Base-by-base conservation (phyloP, 1,284 basidiomycete genomes). In the Xerocomus minutiporus region DNA sequence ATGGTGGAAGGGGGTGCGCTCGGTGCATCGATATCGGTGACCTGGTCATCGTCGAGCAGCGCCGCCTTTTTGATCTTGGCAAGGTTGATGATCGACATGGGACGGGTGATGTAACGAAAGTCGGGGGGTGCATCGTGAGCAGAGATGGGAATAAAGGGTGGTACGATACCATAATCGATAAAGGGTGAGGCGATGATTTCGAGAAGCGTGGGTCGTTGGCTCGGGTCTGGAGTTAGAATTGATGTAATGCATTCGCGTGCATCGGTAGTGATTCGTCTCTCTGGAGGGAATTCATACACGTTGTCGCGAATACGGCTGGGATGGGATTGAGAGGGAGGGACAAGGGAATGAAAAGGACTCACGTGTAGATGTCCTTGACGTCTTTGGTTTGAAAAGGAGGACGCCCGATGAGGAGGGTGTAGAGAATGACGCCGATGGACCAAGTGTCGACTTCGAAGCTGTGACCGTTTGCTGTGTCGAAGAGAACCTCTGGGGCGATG, bases 331-430 rank as follows among this genome's bases (percentile, higher is more conserved):
- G 48, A 50, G 52, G 39, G 5, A 39, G 9, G 45, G 23, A 8
- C 38, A 8, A 47, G 31, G 42, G 2, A 32, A 8, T 26, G 25
- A 31, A 36, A 43, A 40, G 36, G 4, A 70, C 85, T 70, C 58
- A 89, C 85, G 91, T 87, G 72, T 97, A 95, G 56, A 97, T 97
- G 8, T 84, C 85, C 71, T 97, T 95, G 63, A 98, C 94, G 50
- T 97, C 93, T 69, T 95, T 94, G 8, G 94, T 98, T 70, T 98
- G 95, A 78, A 99, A 99, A 0, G 96, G 96, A 1, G 97, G 96
- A 41, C 89, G 86, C 31, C 96, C 97, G 28, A 98, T 81, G 31
- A 97, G 76, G 47, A 98, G 83, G 0, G 97, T 98, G 68, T 99
- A 99, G 61, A 97, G 74, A 57, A 99, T 98, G 48, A 99, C 96